These are phyloP conservation scores for Harringtonia lauricola DNA, from an alignment of 2,329 filamentous ascomycete genomes.

Conservation along the genomic window DNA sequence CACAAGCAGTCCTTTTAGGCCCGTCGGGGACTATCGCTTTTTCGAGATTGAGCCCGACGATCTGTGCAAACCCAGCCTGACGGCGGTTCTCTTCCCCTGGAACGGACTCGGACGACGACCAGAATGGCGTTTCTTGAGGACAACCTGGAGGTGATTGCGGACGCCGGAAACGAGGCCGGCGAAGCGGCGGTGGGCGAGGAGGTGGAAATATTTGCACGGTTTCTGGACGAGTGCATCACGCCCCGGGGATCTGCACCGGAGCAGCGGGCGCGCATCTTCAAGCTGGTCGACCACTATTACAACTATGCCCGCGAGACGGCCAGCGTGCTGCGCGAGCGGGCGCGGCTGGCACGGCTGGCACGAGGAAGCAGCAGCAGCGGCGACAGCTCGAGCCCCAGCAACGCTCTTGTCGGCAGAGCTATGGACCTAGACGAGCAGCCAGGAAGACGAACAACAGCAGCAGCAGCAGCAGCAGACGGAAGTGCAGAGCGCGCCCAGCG, in stretches of 20 bases:
- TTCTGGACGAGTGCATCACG: constrained; percentile 62
- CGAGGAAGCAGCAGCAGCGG: constrained; percentile 8
- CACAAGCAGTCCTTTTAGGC: no score
- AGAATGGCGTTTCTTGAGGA: constrained; percentile 21
- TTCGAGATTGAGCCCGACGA: no score
- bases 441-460: constrained; percentile 3
- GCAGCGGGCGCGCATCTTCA: constrained; percentile 54
- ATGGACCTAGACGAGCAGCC: constrained; percentile 41
- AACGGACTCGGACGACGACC: neutral
- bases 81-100: no score
- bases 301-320: constrained; percentile 38
- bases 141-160: constrained; percentile 16
- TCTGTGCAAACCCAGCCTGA: no score
- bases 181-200: constrained; percentile 51
- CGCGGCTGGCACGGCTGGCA: constrained; percentile 17
- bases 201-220: constrained; percentile 77
- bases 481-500: constrained; percentile 38
- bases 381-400: neutral
- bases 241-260: constrained; percentile 36
- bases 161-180: constrained; percentile 24
- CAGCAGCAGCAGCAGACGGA: neutral
- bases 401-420: neutral
- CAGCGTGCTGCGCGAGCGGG: constrained; percentile 29
- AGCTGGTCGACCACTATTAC: constrained; percentile 56
- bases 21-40: no score